Evolutionary conservation across 2,329 filamentous ascomycete species (phyloP), one percentile per base, ranked within the genome.

Genomic region (Penicillium sp.): DNA sequence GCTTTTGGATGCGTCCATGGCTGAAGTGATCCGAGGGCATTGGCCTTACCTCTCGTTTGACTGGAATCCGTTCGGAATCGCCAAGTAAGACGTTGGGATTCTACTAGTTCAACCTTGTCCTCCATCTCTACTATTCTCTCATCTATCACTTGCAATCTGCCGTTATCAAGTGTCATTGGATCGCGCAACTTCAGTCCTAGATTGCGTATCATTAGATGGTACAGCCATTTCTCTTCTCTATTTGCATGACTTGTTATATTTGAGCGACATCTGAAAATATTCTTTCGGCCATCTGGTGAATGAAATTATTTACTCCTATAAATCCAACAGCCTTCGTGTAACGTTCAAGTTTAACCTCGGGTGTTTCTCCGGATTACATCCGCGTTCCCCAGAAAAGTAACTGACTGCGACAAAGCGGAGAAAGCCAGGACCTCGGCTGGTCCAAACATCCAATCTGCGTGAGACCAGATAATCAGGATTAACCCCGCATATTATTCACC

Each of bases 1-100:
- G 11, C 47, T 65, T 8, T 59, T 60, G 14, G 54, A 62, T 1
- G 65, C 52, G 7, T 36, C 66, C 11, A 31, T 66, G 16, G 59
- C 51, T 7, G 63, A 65, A 44, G 51, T 52, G 16, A 45, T 31
- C 26, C 26, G 42, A 14, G 26, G 42, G 7, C 42, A 45, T 21
- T 45, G 26, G 26, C 42, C 26, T 1, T 13, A 31, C 8, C 3
- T 45, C 13, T 19, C 16, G 16, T 21, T 42, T 9, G 21, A 42
- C 19, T 42, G n/a, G 26, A 19, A 3, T n/a, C 1, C 21, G 13
- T 24, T 18, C 13, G 19, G 19, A 14, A 24, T 23, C 21, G 24
- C n/a, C n/a, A n/a, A n/a, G n/a, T n/a, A n/a, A n/a, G n/a, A n/a
- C n/a, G n/a, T n/a, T n/a, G n/a, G n/a, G n/a, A n/a, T n/a, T n/a